Percentiles rank a stretch among this genome's conserved stretches.
phyloP scores from a whole-genome alignment of 352 stramenopile genomes.

The Globisporangium middletonii region DNA sequence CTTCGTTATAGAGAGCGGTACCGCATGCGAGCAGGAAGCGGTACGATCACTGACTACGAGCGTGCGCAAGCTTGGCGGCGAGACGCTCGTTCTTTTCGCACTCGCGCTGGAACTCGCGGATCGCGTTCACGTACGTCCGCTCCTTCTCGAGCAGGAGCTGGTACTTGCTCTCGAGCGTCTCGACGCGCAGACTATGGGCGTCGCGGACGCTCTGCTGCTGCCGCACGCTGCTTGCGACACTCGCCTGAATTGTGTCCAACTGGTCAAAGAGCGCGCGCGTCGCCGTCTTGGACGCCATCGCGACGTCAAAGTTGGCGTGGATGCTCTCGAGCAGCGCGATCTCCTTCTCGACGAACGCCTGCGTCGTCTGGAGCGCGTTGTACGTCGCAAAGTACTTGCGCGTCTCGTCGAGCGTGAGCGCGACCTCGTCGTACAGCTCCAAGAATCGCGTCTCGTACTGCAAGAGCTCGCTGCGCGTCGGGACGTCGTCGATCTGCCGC shows the following conservation, averaged over 20 bases:
- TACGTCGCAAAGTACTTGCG: constrained; percentile 87
- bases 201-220: constrained; percentile 52
- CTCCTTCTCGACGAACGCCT: constrained; percentile 82
- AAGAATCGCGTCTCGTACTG: constrained; percentile 89
- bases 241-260: constrained; percentile 60
- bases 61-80: constrained; percentile 8
- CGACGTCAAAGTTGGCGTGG: constrained; percentile 73
- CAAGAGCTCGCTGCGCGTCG: constrained; percentile 78
- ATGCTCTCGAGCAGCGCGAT: constrained; percentile 86
- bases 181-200: constrained; percentile 33
- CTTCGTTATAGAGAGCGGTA: too few species aligned
- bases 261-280: constrained; percentile 76
- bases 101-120: constrained; percentile 86
- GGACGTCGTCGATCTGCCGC: constrained; percentile 82
- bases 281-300: constrained; percentile 57
- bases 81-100: constrained; percentile 85
- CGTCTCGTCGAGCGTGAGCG: constrained; percentile 86
- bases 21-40: too few species aligned
- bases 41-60: too few species aligned
- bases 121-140: constrained; percentile 75
- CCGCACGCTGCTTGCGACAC: constrained; percentile 37
- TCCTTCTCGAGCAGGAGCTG: constrained; percentile 74
- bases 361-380: constrained; percentile 80
- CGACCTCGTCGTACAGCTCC: constrained; percentile 86
- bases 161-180: constrained; percentile 72